phyloP scores from a whole-genome alignment of 176 grass and related monocot genomes.

The Aegilops sharonensis region DNA sequence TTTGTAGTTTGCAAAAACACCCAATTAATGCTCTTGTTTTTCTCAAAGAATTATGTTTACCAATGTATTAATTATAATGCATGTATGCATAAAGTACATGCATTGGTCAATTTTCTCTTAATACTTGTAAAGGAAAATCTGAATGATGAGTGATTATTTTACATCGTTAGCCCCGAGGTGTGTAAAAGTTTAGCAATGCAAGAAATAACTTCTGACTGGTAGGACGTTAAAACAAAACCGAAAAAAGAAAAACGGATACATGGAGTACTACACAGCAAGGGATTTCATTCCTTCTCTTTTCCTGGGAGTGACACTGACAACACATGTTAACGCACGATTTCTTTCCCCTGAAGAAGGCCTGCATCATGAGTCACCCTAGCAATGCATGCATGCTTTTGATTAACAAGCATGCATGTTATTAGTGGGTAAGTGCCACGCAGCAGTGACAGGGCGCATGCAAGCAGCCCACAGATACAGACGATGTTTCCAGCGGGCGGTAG shows the following conservation, averaged over 20 bases:
- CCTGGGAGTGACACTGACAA: too few relatives aligned
- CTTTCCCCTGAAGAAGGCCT: not conserved
- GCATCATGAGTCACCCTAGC: not conserved
- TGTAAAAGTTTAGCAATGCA: not conserved
- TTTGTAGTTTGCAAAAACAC: too few relatives aligned
- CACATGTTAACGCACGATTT: not conserved
- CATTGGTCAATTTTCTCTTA: too few relatives aligned
- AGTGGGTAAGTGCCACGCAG: not conserved
- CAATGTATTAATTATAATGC: too few relatives aligned
- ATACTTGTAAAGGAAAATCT: too few relatives aligned
- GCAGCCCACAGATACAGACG: not conserved
- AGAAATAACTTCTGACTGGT: not conserved
- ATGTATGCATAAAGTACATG: too few relatives aligned
- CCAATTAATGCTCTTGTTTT: too few relatives aligned
- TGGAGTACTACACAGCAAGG: too few relatives aligned
- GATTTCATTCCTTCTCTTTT: not conserved
- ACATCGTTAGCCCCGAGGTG: not conserved
- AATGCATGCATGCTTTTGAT: not conserved
- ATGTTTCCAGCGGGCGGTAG: not conserved
- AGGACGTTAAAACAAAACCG: not conserved
- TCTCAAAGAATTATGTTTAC: too few relatives aligned
- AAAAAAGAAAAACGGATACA: not conserved
- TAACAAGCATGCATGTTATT: not conserved
- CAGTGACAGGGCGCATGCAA: not conserved
- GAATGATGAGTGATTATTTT: not conserved